phyloP scores from a whole-genome alignment of 352 stramenopile genomes.

The Globisporangium spiculum region DNA sequence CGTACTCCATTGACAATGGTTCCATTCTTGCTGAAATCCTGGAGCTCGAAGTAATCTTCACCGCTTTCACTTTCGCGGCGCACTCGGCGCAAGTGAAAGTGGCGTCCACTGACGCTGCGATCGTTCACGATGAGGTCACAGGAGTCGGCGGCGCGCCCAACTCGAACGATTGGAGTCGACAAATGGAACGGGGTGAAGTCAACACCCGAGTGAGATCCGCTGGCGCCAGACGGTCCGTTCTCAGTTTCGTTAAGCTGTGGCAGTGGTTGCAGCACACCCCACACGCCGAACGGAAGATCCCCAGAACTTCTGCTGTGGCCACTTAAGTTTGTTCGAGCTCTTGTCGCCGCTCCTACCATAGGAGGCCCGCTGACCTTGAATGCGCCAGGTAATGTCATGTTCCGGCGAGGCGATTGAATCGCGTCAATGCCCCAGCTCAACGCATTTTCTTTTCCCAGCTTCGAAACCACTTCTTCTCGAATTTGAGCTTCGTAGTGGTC shows the following conservation, averaged over 20 bases:
- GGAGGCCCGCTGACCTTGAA: constrained; percentile 6
- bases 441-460: constrained; percentile 75
- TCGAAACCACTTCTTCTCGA: constrained; percentile 59
- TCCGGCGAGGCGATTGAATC: constrained; percentile 73
- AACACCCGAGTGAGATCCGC: constrained; percentile 20
- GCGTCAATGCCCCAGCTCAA: constrained; percentile 81
- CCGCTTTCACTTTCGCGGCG: constrained; percentile 42
- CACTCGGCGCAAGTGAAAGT: constrained; percentile 79
- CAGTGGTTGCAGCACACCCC: constrained; percentile 70
- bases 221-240: constrained; percentile 21
- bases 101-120: constrained; percentile 79
- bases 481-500: constrained; percentile 60
- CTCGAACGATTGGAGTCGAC: constrained; percentile 64
- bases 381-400: constrained; percentile 12
- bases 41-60: constrained; percentile 76
- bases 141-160: constrained; percentile 76
- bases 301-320: constrained; percentile 7
- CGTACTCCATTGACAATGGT: constrained; percentile 88
- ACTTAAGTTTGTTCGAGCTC: not conserved
- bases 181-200: constrained; percentile 65
- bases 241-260: constrained; percentile 74
- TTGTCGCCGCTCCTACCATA: not conserved
- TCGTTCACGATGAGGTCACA: constrained; percentile 89
- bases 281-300: constrained; percentile 60
- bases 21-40: constrained; percentile 89